Percentiles rank a stretch among this genome's conserved stretches.
phyloP scores from a whole-genome alignment of 2,329 filamentous ascomycete genomes.

The Fusarium sp. region DNA sequence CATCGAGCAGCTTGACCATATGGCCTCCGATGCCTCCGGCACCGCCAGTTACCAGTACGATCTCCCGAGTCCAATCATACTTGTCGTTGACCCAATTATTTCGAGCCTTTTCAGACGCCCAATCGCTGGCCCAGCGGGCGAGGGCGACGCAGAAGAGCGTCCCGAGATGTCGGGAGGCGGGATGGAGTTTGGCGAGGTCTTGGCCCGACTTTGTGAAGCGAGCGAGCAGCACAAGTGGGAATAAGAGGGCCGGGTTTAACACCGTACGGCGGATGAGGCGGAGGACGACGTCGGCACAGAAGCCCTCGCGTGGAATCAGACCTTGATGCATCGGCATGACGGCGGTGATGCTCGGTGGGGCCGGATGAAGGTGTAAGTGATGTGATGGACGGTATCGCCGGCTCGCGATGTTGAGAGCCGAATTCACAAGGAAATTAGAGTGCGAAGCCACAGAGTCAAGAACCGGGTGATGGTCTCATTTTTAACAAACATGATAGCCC shows the following conservation, averaged over 20 bases:
- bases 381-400: not conserved
- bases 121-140: slow-evolving; percentile 42
- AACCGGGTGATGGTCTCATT: not conserved
- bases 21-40: slow-evolving; percentile 77
- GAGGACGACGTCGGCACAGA: slow-evolving; percentile 69
- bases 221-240: slow-evolving; percentile 71
- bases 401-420: not conserved
- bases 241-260: slow-evolving; percentile 71
- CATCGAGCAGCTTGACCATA: slow-evolving; percentile 73
- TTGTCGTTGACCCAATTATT: slow-evolving; percentile 52
- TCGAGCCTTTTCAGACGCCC: slow-evolving; percentile 47
- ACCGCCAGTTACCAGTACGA: slow-evolving; percentile 80
- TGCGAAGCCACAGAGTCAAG: not conserved
- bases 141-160: slow-evolving; percentile 47
- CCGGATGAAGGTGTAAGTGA: not conserved
- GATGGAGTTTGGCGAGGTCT: slow-evolving; percentile 63
- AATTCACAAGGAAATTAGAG: not conserved
- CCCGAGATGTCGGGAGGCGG: slow-evolving; percentile 61
- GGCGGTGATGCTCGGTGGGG: not conserved
- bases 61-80: slow-evolving; percentile 75
- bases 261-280: slow-evolving; percentile 68
- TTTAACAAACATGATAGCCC: not conserved
- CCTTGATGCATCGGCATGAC: slow-evolving; percentile 59
- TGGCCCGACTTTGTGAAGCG: slow-evolving; percentile 72
- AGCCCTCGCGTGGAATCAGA: slow-evolving; percentile 65